Evolutionary conservation across 2,329 filamentous ascomycete genomes (phyloP).

Genomic region (Nigrospora oryzae): DNA sequence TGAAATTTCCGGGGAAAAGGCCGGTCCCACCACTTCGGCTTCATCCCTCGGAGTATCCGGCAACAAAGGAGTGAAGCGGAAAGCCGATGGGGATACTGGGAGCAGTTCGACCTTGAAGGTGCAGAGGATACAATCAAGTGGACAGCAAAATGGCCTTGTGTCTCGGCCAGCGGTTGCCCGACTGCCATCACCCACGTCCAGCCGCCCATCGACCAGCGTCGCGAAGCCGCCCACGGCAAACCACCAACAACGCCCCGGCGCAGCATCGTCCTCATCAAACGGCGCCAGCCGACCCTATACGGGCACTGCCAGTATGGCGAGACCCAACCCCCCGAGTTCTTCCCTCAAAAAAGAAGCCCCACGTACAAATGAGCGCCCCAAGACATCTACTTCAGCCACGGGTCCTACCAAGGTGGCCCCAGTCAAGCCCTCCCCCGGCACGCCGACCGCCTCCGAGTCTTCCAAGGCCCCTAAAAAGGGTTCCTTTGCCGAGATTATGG

Average conservation of each 20-base stretch:
- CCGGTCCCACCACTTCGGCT: slow-evolving; percentile 22
- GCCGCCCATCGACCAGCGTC: slow-evolving; percentile 7
- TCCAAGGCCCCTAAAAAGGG: slow-evolving; percentile 56
- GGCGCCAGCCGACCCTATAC: slow-evolving; percentile 1
- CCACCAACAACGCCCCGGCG: not conserved
- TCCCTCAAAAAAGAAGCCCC: slow-evolving; percentile 10
- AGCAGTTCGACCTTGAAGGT: slow-evolving; percentile 14
- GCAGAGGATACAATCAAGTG: slow-evolving; percentile 8
- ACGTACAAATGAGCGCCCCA: slow-evolving; percentile 10
- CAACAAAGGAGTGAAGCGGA: slow-evolving; percentile 38
- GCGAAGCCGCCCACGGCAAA: slow-evolving; percentile 4
- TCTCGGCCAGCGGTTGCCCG: not conserved
- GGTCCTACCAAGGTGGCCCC: slow-evolving; percentile 12
- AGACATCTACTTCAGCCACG: slow-evolving; percentile 8
- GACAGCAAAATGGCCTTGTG: not conserved
- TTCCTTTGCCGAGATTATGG: slow-evolving; percentile 67
- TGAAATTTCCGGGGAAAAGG: slow-evolving; percentile 50
- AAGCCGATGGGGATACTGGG: slow-evolving; percentile 41
- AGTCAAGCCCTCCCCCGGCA: slow-evolving; percentile 17
- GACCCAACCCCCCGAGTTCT: slow-evolving; percentile 4
- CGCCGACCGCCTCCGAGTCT: slow-evolving; percentile 13
- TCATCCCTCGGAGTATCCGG: slow-evolving; percentile 17
- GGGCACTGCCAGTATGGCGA: slow-evolving; percentile 3
- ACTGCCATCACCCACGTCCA: slow-evolving; percentile 8
- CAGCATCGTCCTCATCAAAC: not conserved